Conservation (phyloP, 495 filamentous ascomycete species). For the Gamarada debralockiae region DNA sequence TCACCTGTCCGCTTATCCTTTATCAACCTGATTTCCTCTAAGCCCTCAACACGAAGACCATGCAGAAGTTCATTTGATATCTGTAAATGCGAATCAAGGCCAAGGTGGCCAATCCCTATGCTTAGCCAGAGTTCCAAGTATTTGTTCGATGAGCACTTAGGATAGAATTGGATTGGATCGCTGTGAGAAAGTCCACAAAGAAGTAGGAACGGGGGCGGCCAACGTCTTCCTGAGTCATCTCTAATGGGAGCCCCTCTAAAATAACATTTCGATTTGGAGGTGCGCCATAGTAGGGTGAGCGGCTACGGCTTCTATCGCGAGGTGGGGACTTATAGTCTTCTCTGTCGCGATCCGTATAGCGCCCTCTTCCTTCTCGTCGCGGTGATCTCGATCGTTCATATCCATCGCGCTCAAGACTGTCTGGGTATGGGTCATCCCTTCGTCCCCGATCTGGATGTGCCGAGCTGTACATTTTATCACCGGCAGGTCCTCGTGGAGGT, state of each 20-base stretch:
- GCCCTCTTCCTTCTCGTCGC: slow-evolving; percentile 25
- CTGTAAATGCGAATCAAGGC: slow-evolving; percentile 44
- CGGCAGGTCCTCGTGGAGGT: slow-evolving; percentile 36
- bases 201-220: slow-evolving; percentile 40
- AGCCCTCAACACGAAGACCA: slow-evolving; percentile 50
- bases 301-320: slow-evolving; percentile 39
- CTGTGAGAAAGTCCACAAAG: slow-evolving; percentile 18
- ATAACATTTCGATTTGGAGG: slow-evolving; percentile 48
- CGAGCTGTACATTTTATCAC: slow-evolving; percentile 35
- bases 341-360: slow-evolving; percentile 52
- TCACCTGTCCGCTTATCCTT: slow-evolving; percentile 63
- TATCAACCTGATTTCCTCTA: slow-evolving; percentile 64
- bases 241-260: slow-evolving; percentile 53
- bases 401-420: slow-evolving; percentile 11
- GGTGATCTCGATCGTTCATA: slow-evolving; percentile 27
- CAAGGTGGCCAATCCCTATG: slow-evolving; percentile 28
- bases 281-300: slow-evolving; percentile 40
- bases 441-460: slow-evolving; percentile 22
- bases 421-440: slow-evolving; percentile 7
- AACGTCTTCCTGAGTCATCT: slow-evolving; percentile 62
- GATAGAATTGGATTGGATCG: slow-evolving; percentile 10
- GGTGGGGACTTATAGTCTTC: slow-evolving; percentile 51
- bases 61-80: slow-evolving; percentile 58
- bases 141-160: slow-evolving; percentile 24
- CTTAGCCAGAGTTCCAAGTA: slow-evolving; percentile 41